Base-by-base conservation (phyloP, 306 rosid species). In the Trifolium subterraneum region DNA sequence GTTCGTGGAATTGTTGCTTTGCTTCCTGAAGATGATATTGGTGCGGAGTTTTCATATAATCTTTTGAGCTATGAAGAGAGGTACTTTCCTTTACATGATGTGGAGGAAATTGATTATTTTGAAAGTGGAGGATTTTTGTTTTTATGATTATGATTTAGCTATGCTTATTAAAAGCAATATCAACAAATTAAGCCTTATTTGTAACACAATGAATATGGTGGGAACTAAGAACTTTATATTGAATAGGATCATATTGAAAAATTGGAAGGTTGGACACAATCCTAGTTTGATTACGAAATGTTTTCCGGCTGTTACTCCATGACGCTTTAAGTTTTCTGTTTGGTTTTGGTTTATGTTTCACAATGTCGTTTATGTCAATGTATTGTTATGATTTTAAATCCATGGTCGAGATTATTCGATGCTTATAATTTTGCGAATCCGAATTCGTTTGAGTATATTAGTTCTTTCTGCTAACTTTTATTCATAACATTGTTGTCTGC, bases 41-140 rank as follows among this genome's bases (percentile, higher is more conserved):
- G 70, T 6, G 51, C 56, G 61, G 77, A 33, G 4, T 72, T 55
- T 76, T 71, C 25, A 1, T 84, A 68, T 56, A 69, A 45, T 3
- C 19, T 48, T 35, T 80, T 80, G 6, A 29, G 76, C 55, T 68
- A 76, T 63, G 77, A 14, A 25, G 71, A 79, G 58, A 83, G 72
- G 33, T 68, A 52, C 2, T n/a, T 36, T 74, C 29, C 56, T 66
- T 71, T 67, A 4, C n/a, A 25, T 5, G 35, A 29, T 68, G 16
- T 13, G 48, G 47, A 19, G 52, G 35, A 78, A 52, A 56, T 19
- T 65, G 38, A 56, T 22, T 1, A 22, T 2, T 5, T 18, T 50
- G 75, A 51, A 12, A 59, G 3, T 1, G 38, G 22, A 5, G 63
- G 50, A 33, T 11, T 51, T 33, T n/a, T 36, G 19, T 31, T 63